Conservation (phyloP, 2,329 filamentous ascomycete genomes). For the Cadophora luteo-olivacea region DNA sequence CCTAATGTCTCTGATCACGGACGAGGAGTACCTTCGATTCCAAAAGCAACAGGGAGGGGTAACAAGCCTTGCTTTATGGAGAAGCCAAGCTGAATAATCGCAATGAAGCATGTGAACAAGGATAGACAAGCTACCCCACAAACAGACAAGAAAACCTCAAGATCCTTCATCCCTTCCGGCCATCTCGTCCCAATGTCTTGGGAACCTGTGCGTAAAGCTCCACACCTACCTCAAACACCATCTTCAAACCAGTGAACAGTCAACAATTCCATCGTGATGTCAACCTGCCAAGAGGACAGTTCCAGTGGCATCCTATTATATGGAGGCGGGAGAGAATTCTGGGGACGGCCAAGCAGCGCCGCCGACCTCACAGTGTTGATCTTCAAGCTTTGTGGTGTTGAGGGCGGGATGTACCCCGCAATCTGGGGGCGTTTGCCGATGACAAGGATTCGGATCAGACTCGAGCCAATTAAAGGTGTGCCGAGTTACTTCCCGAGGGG, state of each 20-base stretch:
- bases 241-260: neutral
- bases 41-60: neutral
- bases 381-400: constrained; percentile 5
- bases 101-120: neutral
- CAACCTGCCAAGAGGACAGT: constrained; percentile 6
- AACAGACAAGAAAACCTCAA: neutral
- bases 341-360: constrained; percentile 6
- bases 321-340: neutral
- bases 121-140: neutral
- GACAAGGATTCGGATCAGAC: neutral
- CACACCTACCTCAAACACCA: neutral
- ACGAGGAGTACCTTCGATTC: neutral
- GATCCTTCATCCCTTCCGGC: neutral
- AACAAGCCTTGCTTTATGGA: neutral
- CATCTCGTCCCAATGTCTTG: neutral
- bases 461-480: neutral
- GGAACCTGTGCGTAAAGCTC: neutral
- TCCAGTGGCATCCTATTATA: neutral
- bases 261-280: neutral
- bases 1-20: neutral
- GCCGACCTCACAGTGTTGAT: constrained; percentile 10
- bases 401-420: neutral
- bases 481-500: neutral
- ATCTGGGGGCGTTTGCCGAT: constrained; percentile 1
- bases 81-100: constrained; percentile 1